Base-by-base conservation (phyloP, 176 grass and related monocot genomes). In the Luzula sylvatica region DNA sequence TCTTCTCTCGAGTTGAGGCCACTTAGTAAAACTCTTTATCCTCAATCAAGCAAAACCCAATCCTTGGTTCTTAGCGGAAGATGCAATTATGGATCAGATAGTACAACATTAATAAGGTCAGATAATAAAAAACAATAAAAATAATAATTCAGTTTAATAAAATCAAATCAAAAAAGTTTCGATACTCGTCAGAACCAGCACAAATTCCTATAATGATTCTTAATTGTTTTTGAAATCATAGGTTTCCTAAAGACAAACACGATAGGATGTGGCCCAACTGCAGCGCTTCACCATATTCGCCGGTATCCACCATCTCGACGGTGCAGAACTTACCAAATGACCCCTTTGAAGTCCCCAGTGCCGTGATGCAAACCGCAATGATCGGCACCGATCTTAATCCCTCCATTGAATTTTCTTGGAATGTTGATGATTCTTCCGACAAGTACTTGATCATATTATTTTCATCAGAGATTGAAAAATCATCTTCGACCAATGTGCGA, bases 1-100 rank as follows among this genome's bases (percentile, higher is more conserved):
- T 81, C 83, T 23, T 52, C 26, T 16, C 28, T 87, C 21, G 72
- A 77, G 15, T 58, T 81, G 57, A 87, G 77, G 51, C 68, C 45
- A 44, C 22, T 87, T 11, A 17, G 16, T 38, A 15, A 2, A 28
- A 38, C 1, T 46, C 56, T 72, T 57, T 87, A 87, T 52, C 32
- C 54, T 63, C 20, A 22, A 23, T 35, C 50, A 20, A 81, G 73
- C 60, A 29, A 62, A 23, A 81, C 46, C 16, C 64, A 74, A 9
- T 70, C 52, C 0, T 27, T 77, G 15, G 32, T 54, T 13, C 3
- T 38, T 19, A 11, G 47, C 1, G 24, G 23, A 11, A 69, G 3
- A 17, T 6, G 11, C 23, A 30, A 29, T 45, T 52, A 46, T 6
- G 52, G 42, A 16, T 69, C 42, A 66, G 71, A 22, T 17, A 26